A percentile compares a stretch with the other conserved stretches of the same genome.
phyloP scores from a whole-genome alignment of 2,329 filamentous ascomycete genomes.

The Cytospora piceicola region DNA sequence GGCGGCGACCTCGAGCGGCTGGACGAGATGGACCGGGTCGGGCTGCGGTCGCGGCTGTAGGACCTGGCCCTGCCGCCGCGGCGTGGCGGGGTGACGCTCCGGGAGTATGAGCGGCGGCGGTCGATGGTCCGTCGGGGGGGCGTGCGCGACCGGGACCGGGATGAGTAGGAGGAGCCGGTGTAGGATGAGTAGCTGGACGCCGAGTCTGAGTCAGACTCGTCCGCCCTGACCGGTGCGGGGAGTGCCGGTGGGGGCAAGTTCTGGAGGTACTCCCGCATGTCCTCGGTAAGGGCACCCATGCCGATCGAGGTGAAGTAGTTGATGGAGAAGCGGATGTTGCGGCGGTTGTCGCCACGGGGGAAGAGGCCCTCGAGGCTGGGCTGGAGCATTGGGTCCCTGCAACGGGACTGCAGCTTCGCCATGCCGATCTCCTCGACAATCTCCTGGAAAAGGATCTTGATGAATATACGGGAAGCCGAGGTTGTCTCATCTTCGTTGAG shows the following conservation, averaged over 20 bases:
- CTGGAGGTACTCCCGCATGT: constrained; percentile 88
- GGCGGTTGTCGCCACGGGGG: constrained; percentile 77
- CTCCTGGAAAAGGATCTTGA: constrained; percentile 97
- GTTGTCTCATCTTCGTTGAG: constrained; percentile 97
- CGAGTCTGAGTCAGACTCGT: constrained; percentile 70
- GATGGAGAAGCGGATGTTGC: constrained; percentile 94
- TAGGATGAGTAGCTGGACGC: constrained; percentile 81
- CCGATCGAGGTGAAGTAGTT: constrained; percentile 99
- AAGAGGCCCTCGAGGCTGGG: constrained; percentile 85
- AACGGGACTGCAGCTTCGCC: constrained; percentile 73
- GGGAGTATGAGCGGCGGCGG: constrained; percentile 44
- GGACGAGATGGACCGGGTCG: constrained; percentile 45
- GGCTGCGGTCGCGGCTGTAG: constrained; percentile 35
- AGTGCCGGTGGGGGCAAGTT: constrained; percentile 85
- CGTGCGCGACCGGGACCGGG: constrained; percentile 51
- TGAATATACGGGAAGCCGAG: constrained; percentile 93
- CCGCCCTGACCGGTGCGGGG: constrained; percentile 64
- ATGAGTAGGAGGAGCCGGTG: constrained; percentile 64
- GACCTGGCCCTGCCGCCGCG: constrained; percentile 24
- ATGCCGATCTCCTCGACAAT: constrained; percentile 86
- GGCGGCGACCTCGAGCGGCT: constrained; percentile 32
- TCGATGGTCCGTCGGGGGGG: constrained; percentile 42
- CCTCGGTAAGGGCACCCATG: constrained; percentile 92
- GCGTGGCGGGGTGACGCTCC: constrained; percentile 37
- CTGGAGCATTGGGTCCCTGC: constrained; percentile 78